Conservation (phyloP, 768 basidiomycete species). For the Suillus clintonianus region DNA sequence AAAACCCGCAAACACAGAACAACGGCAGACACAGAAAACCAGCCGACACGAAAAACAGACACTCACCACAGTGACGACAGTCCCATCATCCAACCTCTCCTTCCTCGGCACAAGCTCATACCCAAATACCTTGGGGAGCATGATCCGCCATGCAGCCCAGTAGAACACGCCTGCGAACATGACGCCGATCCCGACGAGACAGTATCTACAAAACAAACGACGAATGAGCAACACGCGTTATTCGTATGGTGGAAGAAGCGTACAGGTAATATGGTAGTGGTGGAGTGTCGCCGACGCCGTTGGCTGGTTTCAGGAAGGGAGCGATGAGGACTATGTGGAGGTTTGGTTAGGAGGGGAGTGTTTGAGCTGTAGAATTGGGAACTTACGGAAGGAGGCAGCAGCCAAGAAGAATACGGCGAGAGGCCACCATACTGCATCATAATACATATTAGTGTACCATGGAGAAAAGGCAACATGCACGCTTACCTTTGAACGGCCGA, state of each 20-base stretch:
- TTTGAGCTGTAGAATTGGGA: not conserved
- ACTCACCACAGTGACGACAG: conserved; percentile 53
- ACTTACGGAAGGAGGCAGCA: conserved; percentile 52
- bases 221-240: not conserved
- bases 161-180: conserved; percentile 49
- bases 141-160: conserved; percentile 55
- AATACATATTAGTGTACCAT: not conserved
- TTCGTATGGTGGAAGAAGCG: not conserved
- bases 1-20: not conserved
- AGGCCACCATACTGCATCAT: conserved; percentile 51
- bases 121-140: conserved; percentile 49
- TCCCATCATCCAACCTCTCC: conserved; percentile 51
- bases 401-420: conserved; percentile 56
- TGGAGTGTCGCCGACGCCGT: conserved; percentile 58
- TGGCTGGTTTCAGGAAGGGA: conserved; percentile 56
- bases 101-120: conserved; percentile 52
- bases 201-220: conserved; percentile 38
- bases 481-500: conserved; percentile 55
- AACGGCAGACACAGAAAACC: too few relatives aligned
- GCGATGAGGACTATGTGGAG: conserved; percentile 47
- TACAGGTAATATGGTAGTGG: conserved; percentile 61
- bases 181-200: conserved; percentile 53
- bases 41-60: not conserved
- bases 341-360: not conserved
- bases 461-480: not conserved